Conservation (phyloP, 495 filamentous ascomycete genomes). For the Platismatia glauca region DNA sequence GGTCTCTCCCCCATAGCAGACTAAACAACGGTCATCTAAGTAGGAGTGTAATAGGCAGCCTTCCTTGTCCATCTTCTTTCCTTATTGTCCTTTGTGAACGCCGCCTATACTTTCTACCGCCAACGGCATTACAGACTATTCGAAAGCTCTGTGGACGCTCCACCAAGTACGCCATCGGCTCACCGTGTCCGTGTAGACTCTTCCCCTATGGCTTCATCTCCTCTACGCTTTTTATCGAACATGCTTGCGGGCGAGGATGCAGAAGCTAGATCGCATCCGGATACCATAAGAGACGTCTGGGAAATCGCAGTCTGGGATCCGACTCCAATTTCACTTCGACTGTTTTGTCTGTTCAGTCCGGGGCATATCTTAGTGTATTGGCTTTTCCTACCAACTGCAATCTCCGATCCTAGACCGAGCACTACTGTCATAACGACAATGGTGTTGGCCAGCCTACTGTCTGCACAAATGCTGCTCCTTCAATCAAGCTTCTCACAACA, state of each 20-base stretch:
- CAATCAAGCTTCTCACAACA: constrained; percentile 69
- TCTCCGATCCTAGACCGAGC: constrained; percentile 70
- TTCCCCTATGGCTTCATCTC: constrained; percentile 67
- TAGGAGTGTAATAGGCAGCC: constrained; percentile 43
- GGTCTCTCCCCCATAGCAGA: constrained; percentile 30
- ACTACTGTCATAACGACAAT: constrained; percentile 76
- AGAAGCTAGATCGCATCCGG: constrained; percentile 72
- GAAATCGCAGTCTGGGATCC: constrained; percentile 92
- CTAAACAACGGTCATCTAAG: not conserved
- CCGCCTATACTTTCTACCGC: constrained; percentile 71
- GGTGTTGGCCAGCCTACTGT: constrained; percentile 59
- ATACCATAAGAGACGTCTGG: constrained; percentile 85
- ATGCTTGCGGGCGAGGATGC: constrained; percentile 52
- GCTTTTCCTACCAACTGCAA: constrained; percentile 70
- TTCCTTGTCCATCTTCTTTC: constrained; percentile 60
- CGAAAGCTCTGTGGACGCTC: constrained; percentile 65
- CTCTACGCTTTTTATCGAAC: constrained; percentile 64
- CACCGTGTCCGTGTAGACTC: constrained; percentile 86
- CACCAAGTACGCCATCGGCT: constrained; percentile 75
- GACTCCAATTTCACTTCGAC: constrained; percentile 64
- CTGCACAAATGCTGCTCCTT: constrained; percentile 65
- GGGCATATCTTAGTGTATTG: constrained; percentile 83
- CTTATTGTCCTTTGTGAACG: constrained; percentile 58
- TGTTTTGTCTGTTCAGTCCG: constrained; percentile 89
- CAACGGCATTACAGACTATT: constrained; percentile 87